Percentiles rank a stretch among this genome's conserved stretches.
These are phyloP conservation scores for Aureobasidium leucospermi DNA, from an alignment of 2,329 filamentous ascomycete genomes.

Conservation along the genomic window DNA sequence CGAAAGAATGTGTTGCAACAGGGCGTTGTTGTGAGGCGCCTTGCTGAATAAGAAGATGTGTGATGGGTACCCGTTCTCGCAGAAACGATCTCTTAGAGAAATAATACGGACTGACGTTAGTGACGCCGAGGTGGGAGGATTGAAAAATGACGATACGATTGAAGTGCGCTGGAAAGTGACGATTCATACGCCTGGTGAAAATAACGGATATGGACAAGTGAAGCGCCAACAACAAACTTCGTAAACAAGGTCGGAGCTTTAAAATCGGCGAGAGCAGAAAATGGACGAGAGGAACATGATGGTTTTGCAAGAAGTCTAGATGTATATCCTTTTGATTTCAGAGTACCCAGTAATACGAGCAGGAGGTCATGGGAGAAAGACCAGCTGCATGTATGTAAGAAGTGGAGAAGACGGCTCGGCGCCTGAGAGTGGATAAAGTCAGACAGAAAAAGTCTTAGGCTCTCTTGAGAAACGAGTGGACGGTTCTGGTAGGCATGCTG, in stretches of 20 bases:
- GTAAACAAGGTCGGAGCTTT: not conserved
- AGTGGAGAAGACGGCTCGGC: not conserved
- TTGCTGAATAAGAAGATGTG: not conserved
- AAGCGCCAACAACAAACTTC: not conserved
- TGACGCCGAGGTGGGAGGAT: not conserved
- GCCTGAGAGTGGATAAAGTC: not conserved
- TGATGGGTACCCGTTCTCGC: not conserved
- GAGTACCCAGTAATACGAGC: not conserved
- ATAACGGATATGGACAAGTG: not conserved
- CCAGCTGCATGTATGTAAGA: not conserved
- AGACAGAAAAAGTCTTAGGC: not conserved
- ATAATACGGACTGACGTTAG: not conserved
- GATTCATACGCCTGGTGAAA: not conserved
- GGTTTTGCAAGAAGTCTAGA: not conserved
- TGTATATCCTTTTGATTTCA: not conserved
- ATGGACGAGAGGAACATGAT: not conserved
- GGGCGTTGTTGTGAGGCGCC: not conserved
- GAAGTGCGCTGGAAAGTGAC: not conserved
- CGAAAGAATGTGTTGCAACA: not conserved
- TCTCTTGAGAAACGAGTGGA: not conserved
- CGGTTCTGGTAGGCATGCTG: not conserved
- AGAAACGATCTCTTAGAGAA: not conserved
- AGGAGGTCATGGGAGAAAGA: not conserved
- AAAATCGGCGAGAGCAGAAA: not conserved
- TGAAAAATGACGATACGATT: not conserved